Conservation (phyloP, 495 filamentous ascomycete species). For the Tuber umbilicatum region DNA sequence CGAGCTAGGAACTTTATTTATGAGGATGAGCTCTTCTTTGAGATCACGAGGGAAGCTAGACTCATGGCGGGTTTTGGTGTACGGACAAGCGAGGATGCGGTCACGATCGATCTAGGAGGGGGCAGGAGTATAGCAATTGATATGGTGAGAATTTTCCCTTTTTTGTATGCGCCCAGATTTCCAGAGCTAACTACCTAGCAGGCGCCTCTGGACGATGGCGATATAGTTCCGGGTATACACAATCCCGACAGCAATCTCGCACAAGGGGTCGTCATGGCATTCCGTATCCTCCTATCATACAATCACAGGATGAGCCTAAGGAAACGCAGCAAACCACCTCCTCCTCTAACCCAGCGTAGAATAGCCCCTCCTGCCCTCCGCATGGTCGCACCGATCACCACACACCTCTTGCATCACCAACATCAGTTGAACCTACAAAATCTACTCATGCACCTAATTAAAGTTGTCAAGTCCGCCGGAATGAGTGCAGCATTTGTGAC, state of each 20-base stretch:
- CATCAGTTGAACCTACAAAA: slow-evolving; percentile 45
- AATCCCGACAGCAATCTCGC: slow-evolving; percentile 46
- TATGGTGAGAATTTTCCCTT: slow-evolving; percentile 48
- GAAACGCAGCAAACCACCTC: slow-evolving; percentile 56
- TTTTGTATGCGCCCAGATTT: slow-evolving; percentile 6
- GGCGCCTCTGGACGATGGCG: slow-evolving; percentile 47
- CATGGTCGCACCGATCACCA: slow-evolving; percentile 60
- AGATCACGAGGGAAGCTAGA: slow-evolving; percentile 74
- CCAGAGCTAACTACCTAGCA: slow-evolving; percentile 16
- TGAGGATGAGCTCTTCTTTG: slow-evolving; percentile 89
- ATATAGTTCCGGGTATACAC: slow-evolving; percentile 18
- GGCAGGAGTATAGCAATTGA: slow-evolving; percentile 58
- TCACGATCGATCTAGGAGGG: slow-evolving; percentile 53
- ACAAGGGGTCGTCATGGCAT: slow-evolving; percentile 52
- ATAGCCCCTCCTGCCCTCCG: slow-evolving; percentile 51
- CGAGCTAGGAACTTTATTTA: slow-evolving; percentile 82
- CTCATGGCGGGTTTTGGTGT: slow-evolving; percentile 60
- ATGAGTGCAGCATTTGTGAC: slow-evolving; percentile 27
- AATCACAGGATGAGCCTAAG: slow-evolving; percentile 62
- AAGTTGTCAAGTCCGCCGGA: slow-evolving; percentile 31
- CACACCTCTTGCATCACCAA: slow-evolving; percentile 56
- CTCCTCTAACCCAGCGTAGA: slow-evolving; percentile 51
- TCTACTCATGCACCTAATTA: slow-evolving; percentile 39
- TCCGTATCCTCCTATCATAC: slow-evolving; percentile 65
- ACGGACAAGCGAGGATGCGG: slow-evolving; percentile 52